phyloP scores from a whole-genome alignment of 1,139 yeast species.

The Pichia sp. region DNA sequence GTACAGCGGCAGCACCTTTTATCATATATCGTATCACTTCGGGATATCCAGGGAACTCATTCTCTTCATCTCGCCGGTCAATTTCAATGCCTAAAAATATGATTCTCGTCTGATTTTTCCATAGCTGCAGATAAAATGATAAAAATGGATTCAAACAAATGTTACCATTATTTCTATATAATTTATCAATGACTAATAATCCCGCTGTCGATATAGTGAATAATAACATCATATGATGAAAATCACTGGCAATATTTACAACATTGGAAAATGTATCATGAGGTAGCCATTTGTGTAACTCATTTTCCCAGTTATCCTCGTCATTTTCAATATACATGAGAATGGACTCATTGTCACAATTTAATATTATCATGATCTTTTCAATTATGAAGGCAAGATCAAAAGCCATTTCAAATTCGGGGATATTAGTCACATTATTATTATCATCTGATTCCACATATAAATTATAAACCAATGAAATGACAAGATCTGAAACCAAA shows the following conservation, averaged over 20 bases:
- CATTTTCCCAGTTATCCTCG: conserved; percentile 34
- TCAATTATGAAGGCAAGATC: conserved; percentile 38
- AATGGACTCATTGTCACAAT: conserved; percentile 40
- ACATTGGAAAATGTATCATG: conserved; percentile 25
- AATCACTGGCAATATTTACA: conserved; percentile 21
- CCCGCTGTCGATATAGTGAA: conserved; percentile 47
- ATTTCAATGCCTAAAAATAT: conserved; percentile 52
- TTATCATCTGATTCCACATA: conserved; percentile 13
- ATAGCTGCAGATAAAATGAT: conserved; percentile 43
- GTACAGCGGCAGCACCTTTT: conserved; percentile 54
- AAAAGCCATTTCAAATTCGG: conserved; percentile 33
- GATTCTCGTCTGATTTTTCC: conserved; percentile 58
- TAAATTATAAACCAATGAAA: conserved; percentile 28
- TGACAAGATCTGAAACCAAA: conserved; percentile 40
- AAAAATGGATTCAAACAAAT: conserved; percentile 53
- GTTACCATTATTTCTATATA: conserved; percentile 34
- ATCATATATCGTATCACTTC: conserved; percentile 36
- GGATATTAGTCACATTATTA: conserved; percentile 8
- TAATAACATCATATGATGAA: conserved; percentile 34
- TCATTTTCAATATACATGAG: conserved; percentile 38
- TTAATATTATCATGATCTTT: conserved; percentile 32
- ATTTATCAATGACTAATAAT: conserved; percentile 42
- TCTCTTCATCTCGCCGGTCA: conserved; percentile 50
- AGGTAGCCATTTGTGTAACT: conserved; percentile 48
- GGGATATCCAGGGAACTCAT: conserved; percentile 27